Percentiles rank a stretch among this genome's conserved stretches.
Conservation (phyloP, 1,284 basidiomycete species). For the Malassezia japonica region DNA sequence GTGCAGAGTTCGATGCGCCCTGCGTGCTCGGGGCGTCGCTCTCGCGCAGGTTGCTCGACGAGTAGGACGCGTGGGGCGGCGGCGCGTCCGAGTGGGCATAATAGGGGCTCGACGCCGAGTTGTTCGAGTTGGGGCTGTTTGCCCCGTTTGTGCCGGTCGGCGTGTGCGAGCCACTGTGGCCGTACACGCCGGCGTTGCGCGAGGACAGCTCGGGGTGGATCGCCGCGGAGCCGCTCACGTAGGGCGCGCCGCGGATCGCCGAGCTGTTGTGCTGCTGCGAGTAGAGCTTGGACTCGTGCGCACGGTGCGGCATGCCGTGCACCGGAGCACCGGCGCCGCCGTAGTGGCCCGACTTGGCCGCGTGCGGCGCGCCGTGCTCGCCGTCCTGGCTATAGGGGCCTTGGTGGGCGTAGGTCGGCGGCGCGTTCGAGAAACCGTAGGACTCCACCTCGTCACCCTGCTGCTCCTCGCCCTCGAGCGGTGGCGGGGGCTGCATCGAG, state of each 20-base stretch:
- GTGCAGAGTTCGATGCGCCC: not conserved
- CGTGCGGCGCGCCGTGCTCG: not conserved
- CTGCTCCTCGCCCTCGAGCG: slow-evolving; percentile 5
- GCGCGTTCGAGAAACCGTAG: not conserved
- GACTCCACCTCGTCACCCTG: not conserved
- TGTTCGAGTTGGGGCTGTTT: slow-evolving; percentile 8
- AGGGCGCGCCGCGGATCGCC: not conserved
- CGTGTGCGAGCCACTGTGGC: slow-evolving; percentile 5
- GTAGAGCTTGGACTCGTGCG: slow-evolving; percentile 14
- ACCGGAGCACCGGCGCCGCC: not conserved
- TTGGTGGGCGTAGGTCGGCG: slow-evolving; percentile 1
- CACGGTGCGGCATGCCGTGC: slow-evolving; percentile 3
- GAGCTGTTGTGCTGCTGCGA: not conserved
- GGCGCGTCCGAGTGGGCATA: slow-evolving; percentile 1
- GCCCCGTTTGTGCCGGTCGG: slow-evolving; percentile 1
- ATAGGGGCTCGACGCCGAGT: not conserved
- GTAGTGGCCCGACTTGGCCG: not conserved
- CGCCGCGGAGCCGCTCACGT: slow-evolving; percentile 9
- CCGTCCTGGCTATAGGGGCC: not conserved
- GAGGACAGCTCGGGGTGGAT: slow-evolving; percentile 15
- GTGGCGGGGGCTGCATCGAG: slow-evolving; percentile 17
- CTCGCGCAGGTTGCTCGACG: slow-evolving; percentile 1
- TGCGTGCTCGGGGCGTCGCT: not conserved
- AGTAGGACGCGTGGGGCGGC: not conserved
- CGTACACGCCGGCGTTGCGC: not conserved